phyloP scores from a whole-genome alignment of 1,284 basidiomycete genomes.

The Irpex rosettiformis region DNA sequence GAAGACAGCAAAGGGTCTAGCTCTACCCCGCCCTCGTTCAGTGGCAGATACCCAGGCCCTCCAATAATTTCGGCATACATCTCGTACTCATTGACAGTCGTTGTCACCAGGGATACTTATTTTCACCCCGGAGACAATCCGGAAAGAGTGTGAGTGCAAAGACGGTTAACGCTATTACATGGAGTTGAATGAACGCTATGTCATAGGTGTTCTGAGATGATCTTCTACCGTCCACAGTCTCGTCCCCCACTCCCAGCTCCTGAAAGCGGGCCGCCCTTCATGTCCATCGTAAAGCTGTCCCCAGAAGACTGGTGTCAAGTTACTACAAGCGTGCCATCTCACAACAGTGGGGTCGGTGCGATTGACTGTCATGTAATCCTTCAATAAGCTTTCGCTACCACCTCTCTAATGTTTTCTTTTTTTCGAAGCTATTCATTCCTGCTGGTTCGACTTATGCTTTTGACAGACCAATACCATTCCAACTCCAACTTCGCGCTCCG shows the following conservation, averaged over 20 bases:
- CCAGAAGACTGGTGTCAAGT: slow-evolving; percentile 66
- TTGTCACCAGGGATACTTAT: slow-evolving; percentile 14
- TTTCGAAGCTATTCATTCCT: slow-evolving; percentile 46
- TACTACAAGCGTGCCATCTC: slow-evolving; percentile 38
- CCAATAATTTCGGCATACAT: slow-evolving; percentile 28
- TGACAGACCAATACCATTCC: slow-evolving; percentile 54
- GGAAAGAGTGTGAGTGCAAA: slow-evolving; percentile 10
- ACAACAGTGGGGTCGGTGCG: slow-evolving; percentile 18
- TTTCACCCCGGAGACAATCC: too few relatives aligned
- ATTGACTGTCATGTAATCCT: slow-evolving; percentile 45
- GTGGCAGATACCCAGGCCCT: slow-evolving; percentile 30
- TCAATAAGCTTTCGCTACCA: background rate
- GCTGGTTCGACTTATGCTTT: slow-evolving; percentile 49
- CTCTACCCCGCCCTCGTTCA: slow-evolving; percentile 53
- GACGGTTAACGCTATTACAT: slow-evolving; percentile 11
- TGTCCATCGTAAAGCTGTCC: slow-evolving; percentile 46
- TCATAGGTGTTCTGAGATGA: background rate
- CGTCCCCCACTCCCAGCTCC: slow-evolving; percentile 46
- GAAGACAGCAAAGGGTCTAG: slow-evolving; percentile 28
- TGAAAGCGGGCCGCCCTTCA: slow-evolving; percentile 30
- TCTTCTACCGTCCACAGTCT: slow-evolving; percentile 48
- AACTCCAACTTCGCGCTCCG: slow-evolving; percentile 50
- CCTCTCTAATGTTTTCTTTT: background rate
- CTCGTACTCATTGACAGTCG: slow-evolving; percentile 42
- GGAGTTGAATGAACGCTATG: background rate